These are phyloP conservation scores for Tricholomella constricta DNA, from an alignment of 768 basidiomycete genomes.

Conservation along the genomic window DNA sequence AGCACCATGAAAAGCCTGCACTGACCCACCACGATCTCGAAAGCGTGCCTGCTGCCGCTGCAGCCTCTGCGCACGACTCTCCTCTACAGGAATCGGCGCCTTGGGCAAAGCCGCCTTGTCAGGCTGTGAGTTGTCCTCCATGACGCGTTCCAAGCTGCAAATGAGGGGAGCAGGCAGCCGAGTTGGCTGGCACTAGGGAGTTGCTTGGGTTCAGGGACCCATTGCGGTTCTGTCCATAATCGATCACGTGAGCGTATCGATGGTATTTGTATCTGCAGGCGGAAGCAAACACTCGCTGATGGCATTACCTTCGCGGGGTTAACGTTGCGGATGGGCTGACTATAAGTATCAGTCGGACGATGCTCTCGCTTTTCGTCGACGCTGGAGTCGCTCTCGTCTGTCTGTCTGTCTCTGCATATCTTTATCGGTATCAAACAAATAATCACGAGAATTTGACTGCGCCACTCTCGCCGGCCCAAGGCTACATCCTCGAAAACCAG, in stretches of 20 bases:
- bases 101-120: slow-evolving; percentile 1
- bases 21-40: slow-evolving; percentile 68
- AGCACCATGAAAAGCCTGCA: not conserved
- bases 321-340: no score
- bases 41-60: slow-evolving; percentile 67
- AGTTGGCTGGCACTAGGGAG: not conserved
- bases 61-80: slow-evolving; percentile 60
- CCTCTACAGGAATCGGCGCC: slow-evolving; percentile 40
- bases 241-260: slow-evolving; percentile 8
- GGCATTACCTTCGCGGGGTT: not conserved
- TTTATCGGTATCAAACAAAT: not conserved
- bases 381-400: slow-evolving; percentile 10
- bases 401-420: slow-evolving; percentile 8
- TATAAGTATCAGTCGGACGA: no score
- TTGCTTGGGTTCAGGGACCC: not conserved
- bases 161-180: not conserved
- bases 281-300: slow-evolving; percentile 1
- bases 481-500: slow-evolving; percentile 51
- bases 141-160: not conserved
- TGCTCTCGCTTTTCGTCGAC: not conserved
- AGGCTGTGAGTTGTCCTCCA: slow-evolving; percentile 1
- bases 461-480: slow-evolving; percentile 16
- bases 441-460: not conserved
- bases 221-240: not conserved
- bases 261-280: slow-evolving; percentile 5